phyloP scores from a whole-genome alignment of 371 early-diverging fungal species.

The Mortierella sp. region DNA sequence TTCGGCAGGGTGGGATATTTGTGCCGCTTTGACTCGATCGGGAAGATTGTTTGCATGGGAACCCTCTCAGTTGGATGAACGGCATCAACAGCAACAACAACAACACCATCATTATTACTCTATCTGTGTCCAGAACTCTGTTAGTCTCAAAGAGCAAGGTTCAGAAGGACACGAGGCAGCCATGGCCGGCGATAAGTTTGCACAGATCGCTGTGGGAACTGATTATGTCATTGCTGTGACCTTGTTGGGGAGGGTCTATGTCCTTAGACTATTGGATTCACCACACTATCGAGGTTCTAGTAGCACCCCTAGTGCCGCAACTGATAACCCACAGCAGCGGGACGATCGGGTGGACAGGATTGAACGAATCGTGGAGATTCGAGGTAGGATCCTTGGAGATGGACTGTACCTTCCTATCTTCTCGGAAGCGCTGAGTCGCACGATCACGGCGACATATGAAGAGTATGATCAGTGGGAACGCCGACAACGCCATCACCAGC shows the following conservation, averaged over 20 bases:
- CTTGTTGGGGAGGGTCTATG: constrained; percentile 23
- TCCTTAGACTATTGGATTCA: constrained; percentile 32
- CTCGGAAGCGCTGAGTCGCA: constrained; percentile 28
- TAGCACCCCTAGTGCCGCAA: background rate
- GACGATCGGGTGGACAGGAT: constrained; percentile 12
- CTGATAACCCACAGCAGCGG: background rate
- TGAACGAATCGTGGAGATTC: constrained; percentile 32
- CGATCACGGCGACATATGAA: constrained; percentile 39
- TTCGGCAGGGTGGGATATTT: constrained; percentile 44
- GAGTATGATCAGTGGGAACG: constrained; percentile 42
- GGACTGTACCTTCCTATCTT: constrained; percentile 41
- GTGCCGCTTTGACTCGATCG: constrained; percentile 39
- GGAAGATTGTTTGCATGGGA: constrained; percentile 38
- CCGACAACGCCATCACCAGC: constrained; percentile 15
- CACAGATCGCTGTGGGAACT: constrained; percentile 31
- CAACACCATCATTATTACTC: too few relatives aligned
- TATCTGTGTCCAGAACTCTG: constrained; percentile 23
- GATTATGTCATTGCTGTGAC: constrained; percentile 42
- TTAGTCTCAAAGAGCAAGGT: constrained; percentile 31
- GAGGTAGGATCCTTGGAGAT: constrained; percentile 26
- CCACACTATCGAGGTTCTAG: constrained; percentile 13
- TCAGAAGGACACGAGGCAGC: constrained; percentile 16
- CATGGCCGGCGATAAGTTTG: constrained; percentile 29
- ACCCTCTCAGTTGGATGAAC: constrained; percentile 28
- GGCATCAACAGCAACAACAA: constrained; percentile 19